Base-by-base conservation (phyloP, 108 stramenopile genomes). In the Cyclotella sp. region DNA sequence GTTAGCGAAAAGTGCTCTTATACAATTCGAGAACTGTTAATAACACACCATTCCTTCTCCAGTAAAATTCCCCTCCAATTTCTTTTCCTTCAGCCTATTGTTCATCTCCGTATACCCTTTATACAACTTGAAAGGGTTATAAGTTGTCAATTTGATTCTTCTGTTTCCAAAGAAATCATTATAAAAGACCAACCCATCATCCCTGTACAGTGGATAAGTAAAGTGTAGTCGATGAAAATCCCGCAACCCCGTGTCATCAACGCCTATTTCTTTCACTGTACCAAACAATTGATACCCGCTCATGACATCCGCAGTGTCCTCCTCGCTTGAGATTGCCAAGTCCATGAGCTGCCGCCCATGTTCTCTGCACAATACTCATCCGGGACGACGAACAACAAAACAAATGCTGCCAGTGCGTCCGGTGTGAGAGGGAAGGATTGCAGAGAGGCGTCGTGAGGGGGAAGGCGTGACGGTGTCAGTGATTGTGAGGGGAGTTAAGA, bases 351-450 rank as follows among this genome's bases (percentile, higher is more conserved):
- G 87, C 29, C 68, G 86, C 47, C 87, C 94, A 78, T 93, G 90
- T 80, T 95, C 95, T 69, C 95, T 90, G 86, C 95, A 95, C 68
- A 92, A 84, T 1, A 78, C 75, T 93, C 95, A 95, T 45, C 95
- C 95, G 12, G 83, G 89, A 44, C 87, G 84, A 10, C 87, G 87
- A 0, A 90, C 86, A 14, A 84, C 86, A 63, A 86, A 88, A 63
- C 77, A 78, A 24, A 78, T 34, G 53, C 53, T 57, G 42, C 77
- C 77, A 9, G 42, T 42, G 11, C 61, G 21, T 42, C 77, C 77
- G n/a, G 69, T 63, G 24, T 58, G 63, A 29, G 28, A 29, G 4
- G 76, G 76, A 1, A 69, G 43, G 27, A 75, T 29, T 30, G 43
- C 46, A 53, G 75, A 75, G 22, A 75, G 43, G 18, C 55, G 65